A percentile compares a stretch with the other conserved stretches of the same genome.
phyloP scores from a whole-genome alignment of 139 green algal species.

The Tetradesmus obliquus region DNA sequence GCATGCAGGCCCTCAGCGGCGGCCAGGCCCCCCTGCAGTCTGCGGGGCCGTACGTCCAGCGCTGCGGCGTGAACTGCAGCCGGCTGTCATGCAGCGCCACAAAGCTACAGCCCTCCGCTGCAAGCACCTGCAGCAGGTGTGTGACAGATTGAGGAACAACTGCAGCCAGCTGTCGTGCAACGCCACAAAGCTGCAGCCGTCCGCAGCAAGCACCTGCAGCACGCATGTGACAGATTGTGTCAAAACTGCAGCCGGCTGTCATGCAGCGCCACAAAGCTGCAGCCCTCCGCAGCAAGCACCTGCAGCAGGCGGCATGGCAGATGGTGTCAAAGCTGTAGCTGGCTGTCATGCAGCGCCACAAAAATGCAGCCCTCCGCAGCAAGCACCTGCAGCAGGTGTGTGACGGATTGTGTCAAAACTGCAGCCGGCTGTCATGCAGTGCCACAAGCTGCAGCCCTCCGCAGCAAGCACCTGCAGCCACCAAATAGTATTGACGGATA shows the following conservation, averaged over 20 bases:
- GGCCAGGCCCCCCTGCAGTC: constrained; percentile 9
- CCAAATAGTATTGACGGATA: too few species aligned
- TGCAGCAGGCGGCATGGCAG: background rate
- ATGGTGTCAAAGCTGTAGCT: background rate
- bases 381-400: background rate
- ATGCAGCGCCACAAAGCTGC: background rate
- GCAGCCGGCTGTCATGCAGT: background rate
- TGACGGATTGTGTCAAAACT: background rate
- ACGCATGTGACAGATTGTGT: background rate
- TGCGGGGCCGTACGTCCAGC: constrained; percentile 19
- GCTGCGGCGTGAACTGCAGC: constrained; percentile 1
- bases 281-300: background rate
- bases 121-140: constrained; percentile 1
- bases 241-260: background rate
- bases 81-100: constrained; percentile 19
- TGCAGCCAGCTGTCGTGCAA: background rate
- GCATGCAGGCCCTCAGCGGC: constrained; percentile 33
- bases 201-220: background rate
- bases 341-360: background rate
- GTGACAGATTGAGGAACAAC: background rate
- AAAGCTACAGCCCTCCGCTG: constrained; percentile 14
- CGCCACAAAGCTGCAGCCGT: background rate
- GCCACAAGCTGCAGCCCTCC: background rate
- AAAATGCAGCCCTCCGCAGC: background rate
- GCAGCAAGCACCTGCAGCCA: constrained; percentile 30